Evolutionary conservation across 768 basidiomycete genomes (phyloP), one percentile per base, ranked within the genome.

Genomic region (Auricularia sp.): DNA sequence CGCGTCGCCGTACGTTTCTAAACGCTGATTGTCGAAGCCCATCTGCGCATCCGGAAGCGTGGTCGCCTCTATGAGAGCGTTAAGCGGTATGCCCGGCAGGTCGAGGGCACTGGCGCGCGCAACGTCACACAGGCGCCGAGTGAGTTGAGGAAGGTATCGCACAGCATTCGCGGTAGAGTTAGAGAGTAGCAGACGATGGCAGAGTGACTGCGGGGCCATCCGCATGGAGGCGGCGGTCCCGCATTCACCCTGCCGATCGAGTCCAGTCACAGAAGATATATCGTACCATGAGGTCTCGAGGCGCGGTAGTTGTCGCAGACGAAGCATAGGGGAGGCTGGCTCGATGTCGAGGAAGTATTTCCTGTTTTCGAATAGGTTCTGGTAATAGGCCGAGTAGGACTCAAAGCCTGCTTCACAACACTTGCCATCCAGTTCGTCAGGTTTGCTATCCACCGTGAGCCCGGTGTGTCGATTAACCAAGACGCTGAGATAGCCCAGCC

Each of bases 1-100:
- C 0, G 87, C 83, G 70, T 96, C 93, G 8, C 93, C 93, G 6
- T 95, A 77, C 0, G 91, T 93, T 72, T 96, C 93, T 64, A 95
- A 72, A 0, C 90, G 84, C 70, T 96, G 91, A 67, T 94, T 95
- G 73, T 81, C 90, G 75, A 84, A 91, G 8, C 82, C 81, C 6
- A 84, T 80, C 39, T 70, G 71, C 5, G 87, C 81, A 42, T 79
- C 79, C 1, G 93, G 93, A 11, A 92, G 76, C 1, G 90, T 92
- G 29, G 90, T 80, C 4, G 90, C 90, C 70, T 93, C 87, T 2
- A 86, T 78, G 56, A 93, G 78, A 6, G 84, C 76, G 47, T 84
- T 76, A 42, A 82, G 80, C 1, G 72, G 67, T 61, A 93, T 83
- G 0, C 80, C 74, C 2, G 90, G 88, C 23, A 93, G 78, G 11